Percentiles rank a stretch among this genome's conserved stretches.
phyloP scores from a whole-genome alignment of 1,284 basidiomycete genomes.

The Meira miltonrushii region DNA sequence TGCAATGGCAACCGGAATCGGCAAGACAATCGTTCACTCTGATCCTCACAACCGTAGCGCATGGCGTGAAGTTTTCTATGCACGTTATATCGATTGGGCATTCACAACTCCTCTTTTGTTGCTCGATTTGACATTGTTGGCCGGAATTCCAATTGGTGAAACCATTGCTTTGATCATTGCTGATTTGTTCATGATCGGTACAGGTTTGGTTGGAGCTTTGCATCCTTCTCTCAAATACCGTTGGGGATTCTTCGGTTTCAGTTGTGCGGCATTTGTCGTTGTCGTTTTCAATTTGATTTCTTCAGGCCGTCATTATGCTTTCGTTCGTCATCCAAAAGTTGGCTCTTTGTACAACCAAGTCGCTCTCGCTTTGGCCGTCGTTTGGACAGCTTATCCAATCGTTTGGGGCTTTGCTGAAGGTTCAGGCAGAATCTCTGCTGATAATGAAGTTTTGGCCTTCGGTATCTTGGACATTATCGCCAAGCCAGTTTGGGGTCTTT shows the following conservation, averaged over 20 bases:
- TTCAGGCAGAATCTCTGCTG: constrained; percentile 22
- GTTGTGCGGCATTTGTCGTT: constrained; percentile 28
- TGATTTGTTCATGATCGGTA: constrained; percentile 39
- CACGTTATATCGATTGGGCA: constrained; percentile 44
- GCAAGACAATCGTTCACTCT: constrained; percentile 21
- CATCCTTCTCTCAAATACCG: constrained; percentile 36
- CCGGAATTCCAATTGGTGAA: constrained; percentile 38
- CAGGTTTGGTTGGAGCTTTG: constrained; percentile 35
- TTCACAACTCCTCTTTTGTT: constrained; percentile 34
- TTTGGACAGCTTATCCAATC: constrained; percentile 30
- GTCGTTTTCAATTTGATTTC: constrained; percentile 29
- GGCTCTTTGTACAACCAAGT: constrained; percentile 41
- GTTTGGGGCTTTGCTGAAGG: constrained; percentile 34
- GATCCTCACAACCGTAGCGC: constrained; percentile 12
- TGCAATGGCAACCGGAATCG: constrained; percentile 41
- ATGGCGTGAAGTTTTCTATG: constrained; percentile 25
- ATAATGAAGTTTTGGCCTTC: constrained; percentile 38
- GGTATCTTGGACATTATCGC: constrained; percentile 40
- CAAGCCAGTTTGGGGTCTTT: constrained; percentile 41
- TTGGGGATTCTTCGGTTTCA: constrained; percentile 41
- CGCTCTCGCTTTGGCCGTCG: constrained; percentile 33
- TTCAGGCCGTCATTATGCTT: constrained; percentile 32
- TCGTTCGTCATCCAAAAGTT: constrained; percentile 38
- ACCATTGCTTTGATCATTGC: constrained; percentile 33
- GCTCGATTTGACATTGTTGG: constrained; percentile 37